Evolutionary conservation across 495 filamentous ascomycete genomes (phyloP).

Genomic region (Aspergillus olivimuriae): DNA sequence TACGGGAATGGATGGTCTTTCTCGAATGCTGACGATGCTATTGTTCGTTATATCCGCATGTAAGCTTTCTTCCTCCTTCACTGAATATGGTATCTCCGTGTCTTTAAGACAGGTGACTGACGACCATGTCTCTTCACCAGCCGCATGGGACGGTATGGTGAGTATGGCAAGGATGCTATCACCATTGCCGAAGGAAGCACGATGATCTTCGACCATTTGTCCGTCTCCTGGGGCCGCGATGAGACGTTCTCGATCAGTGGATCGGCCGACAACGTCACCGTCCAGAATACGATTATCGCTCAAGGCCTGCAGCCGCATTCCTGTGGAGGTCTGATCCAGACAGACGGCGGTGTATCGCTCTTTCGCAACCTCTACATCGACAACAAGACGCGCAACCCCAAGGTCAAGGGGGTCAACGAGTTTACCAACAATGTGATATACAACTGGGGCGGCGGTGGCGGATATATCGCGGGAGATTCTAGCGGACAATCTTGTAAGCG

Average conservation of each 20-base stretch:
- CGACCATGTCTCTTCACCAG: not conserved
- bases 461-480: constrained; percentile 15
- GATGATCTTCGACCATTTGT: constrained; percentile 17
- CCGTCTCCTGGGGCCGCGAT: constrained; percentile 15
- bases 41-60: constrained; percentile 15
- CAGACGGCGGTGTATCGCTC: constrained; percentile 12
- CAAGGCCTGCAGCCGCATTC: constrained; percentile 16
- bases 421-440: constrained; percentile 15
- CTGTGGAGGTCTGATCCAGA: constrained; percentile 13
- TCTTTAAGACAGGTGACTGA: no score
- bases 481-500: constrained; percentile 8
- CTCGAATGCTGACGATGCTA: constrained; percentile 13
- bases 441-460: constrained; percentile 17
- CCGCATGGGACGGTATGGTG: constrained; percentile 13
- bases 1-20: constrained; percentile 17
- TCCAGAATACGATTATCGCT: constrained; percentile 12
- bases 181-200: constrained; percentile 12
- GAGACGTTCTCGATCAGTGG: constrained; percentile 17
- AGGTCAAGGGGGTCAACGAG: constrained; percentile 18
- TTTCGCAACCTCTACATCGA: constrained; percentile 18
- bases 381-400: constrained; percentile 16
- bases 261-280: constrained; percentile 7
- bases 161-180: constrained; percentile 11
- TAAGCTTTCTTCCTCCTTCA: not conserved
- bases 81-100: no score